Evolutionary conservation across 106 monocot genomes (phyloP).

Genomic region (Acorus calamus): DNA sequence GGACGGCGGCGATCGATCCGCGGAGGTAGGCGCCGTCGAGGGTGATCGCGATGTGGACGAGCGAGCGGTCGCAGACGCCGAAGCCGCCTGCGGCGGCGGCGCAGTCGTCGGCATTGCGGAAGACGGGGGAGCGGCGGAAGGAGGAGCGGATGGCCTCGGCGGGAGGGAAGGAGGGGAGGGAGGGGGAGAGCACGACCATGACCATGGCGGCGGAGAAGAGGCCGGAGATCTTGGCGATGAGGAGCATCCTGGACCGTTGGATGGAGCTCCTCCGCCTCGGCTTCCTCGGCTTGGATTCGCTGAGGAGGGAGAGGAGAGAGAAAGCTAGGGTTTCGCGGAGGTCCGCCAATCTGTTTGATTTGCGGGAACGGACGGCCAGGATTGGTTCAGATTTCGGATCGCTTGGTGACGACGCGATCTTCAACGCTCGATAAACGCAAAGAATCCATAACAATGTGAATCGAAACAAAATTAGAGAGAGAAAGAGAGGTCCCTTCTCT

Average conservation of each 20-base stretch:
- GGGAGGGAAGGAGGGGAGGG: conserved; percentile 84
- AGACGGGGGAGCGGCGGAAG: conserved; percentile 39
- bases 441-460: too few species aligned
- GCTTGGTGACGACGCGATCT: conserved; percentile 4
- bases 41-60: conserved; percentile 92
- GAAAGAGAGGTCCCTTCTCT: too few species aligned
- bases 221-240: conserved; percentile 58
- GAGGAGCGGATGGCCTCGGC: conserved; percentile 89
- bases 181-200: conserved; percentile 67
- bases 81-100: conserved; percentile 7
- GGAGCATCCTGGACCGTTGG: conserved; percentile 43
- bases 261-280: conserved; percentile 4
- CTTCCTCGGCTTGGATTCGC: conserved; percentile 14
- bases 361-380: background rate
- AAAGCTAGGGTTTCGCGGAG: conserved; percentile 14
- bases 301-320: conserved; percentile 9
- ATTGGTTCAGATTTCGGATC: background rate
- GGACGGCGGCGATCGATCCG: conserved; percentile 92
- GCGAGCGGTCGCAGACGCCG: conserved; percentile 51
- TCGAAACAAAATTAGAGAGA: too few species aligned
- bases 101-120: conserved; percentile 81
- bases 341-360: conserved; percentile 23
- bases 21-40: conserved; percentile 82
- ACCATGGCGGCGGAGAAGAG: conserved; percentile 58
- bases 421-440: too few species aligned